Evolutionary conservation across 495 filamentous ascomycete genomes (phyloP), one percentile per base, ranked within the genome.

Genomic region (Xylaria bambusicola): DNA sequence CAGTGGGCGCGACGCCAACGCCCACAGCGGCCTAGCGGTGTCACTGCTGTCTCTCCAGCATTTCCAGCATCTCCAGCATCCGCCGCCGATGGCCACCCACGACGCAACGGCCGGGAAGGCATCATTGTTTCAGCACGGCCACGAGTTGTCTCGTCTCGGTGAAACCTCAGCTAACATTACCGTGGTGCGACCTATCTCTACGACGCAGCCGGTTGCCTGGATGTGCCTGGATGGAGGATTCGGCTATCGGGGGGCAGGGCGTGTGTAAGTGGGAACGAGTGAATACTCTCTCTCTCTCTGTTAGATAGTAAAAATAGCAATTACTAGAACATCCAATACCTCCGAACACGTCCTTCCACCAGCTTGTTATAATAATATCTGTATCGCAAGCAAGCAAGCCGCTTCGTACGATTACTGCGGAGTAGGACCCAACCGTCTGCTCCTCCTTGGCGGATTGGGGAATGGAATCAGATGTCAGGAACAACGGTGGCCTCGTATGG

Each of bases 391-490:
- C 13, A 6, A 38, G 36, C 36, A 3, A 10, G 8, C 13, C 15
- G 3, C 36, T 8, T 38, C 6, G 3, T 33, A 5, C 10, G 5
- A 6, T 33, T 33, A 6, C 10, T 33, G 5, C 31, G 33, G 50
- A 21, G 9, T 12, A 29, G 24, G 2, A 54, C 24, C 36, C 52
- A 38, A 54, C 17, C 4, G 26, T 15, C 52, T 5, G 9, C 26
- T 44, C 52, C 38, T 24, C n/a, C n/a, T n/a, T n/a, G n/a, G n/a
- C 52, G 24, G 51, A 53, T 42, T 44, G 52, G n/a, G n/a, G n/a
- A n/a, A 54, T 33, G 36, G 52, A 33, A 54, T 54, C 18, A 6
- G 7, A 27, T 33, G 23, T 13, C 35, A 44, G 38, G 23, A 54
- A 15, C 26, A 26, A 38, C 52, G 52, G 38, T 23, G 52, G 44